These are phyloP conservation scores for Albizia julibrissin DNA, from an alignment of 306 rosid genomes.

Conservation along the genomic window DNA sequence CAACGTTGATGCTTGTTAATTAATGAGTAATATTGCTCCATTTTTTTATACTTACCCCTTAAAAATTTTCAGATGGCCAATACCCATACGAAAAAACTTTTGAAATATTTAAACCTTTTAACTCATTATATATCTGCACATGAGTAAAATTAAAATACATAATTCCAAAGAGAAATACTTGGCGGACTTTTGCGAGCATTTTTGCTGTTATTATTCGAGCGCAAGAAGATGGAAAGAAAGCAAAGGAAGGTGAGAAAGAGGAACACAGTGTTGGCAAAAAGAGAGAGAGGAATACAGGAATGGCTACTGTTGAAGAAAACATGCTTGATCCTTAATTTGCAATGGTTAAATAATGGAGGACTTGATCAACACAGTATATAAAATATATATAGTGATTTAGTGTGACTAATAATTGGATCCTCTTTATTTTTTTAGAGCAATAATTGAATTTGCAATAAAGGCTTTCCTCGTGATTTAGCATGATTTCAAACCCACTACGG, in stretches of 20 bases:
- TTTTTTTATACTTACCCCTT: no score
- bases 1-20: no score
- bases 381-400: no score
- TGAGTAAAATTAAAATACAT: background rate
- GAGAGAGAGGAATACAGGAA: constrained; percentile 4
- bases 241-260: background rate
- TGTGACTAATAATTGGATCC: background rate
- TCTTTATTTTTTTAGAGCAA: background rate
- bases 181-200: background rate
- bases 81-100: no score
- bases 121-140: no score
- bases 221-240: background rate
- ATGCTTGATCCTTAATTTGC: background rate
- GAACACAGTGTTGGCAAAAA: no score
- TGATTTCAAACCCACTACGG: background rate
- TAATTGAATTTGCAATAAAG: no score
- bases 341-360: background rate
- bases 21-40: no score
- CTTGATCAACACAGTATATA: no score
- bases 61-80: no score
- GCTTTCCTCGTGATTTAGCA: no score
- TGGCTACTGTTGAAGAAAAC: constrained; percentile 16
- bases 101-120: no score
- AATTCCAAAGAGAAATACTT: background rate
- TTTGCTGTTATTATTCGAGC: background rate